Evolutionary conservation across 768 basidiomycete species (phyloP).

Genomic region (Clavaria fumosa): DNA sequence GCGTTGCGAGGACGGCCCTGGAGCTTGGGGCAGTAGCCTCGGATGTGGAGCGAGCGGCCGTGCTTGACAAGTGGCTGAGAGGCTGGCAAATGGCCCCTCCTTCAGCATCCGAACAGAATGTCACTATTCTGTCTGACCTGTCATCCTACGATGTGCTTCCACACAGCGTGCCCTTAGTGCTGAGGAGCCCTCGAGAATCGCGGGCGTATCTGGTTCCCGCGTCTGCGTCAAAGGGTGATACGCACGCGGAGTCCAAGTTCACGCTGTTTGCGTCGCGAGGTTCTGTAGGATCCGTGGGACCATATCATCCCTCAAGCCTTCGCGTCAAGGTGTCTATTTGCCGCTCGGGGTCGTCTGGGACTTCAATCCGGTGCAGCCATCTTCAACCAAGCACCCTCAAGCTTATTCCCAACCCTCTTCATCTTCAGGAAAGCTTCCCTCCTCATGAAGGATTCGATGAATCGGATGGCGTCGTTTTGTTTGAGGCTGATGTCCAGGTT

Average conservation of each 20-base stretch:
- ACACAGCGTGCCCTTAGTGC: constrained; percentile 22
- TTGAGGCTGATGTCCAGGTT: constrained; percentile 30
- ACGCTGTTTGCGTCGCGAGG: constrained; percentile 50
- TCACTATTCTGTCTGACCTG: constrained; percentile 13
- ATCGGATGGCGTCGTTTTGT: constrained; percentile 57
- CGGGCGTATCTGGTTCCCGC: constrained; percentile 40
- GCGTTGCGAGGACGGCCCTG: constrained; percentile 64
- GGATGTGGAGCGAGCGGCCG: constrained; percentile 15
- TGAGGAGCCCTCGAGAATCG: constrained; percentile 28
- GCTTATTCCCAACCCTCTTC: constrained; percentile 46
- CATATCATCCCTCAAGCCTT: constrained; percentile 32
- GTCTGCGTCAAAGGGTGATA: constrained; percentile 10
- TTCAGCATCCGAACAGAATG: constrained; percentile 4
- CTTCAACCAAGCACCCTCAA: constrained; percentile 34
- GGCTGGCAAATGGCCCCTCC: constrained; percentile 38
- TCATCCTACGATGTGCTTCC: constrained; percentile 24
- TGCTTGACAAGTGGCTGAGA: constrained; percentile 55
- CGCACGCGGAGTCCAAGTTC: constrained; percentile 20
- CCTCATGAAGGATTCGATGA: constrained; percentile 59
- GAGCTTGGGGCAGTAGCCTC: constrained; percentile 34
- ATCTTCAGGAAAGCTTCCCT: constrained; percentile 41
- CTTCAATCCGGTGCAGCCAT: constrained; percentile 20
- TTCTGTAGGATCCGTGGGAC: constrained; percentile 31
- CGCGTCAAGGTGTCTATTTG: constrained; percentile 36
- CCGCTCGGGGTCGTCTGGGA: constrained; percentile 10